Evolutionary conservation across 2,329 filamentous ascomycete species (phyloP), one percentile per base, ranked within the genome.

Genomic region (Torrubiellomyces zombiae): DNA sequence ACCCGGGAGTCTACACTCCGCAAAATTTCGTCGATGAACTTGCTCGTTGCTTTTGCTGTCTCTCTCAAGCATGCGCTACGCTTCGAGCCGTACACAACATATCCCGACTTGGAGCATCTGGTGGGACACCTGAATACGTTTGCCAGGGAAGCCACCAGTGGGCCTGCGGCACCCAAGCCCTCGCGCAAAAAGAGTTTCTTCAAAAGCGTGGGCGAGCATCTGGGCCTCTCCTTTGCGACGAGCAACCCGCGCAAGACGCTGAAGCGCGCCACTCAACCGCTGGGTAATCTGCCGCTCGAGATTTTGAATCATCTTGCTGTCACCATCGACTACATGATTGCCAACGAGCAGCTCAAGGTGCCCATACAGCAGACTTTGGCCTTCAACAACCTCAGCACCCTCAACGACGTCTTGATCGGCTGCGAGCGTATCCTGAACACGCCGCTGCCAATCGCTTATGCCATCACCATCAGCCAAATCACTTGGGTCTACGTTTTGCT

Each of bases 281-380:
- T 86, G 9, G 81, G 81, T 27, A 85, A 91, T 46, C 59, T 86
- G n/a, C 81, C 81, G 0, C 58, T 86, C 7, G 81, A 91, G 45
- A 78, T 89, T 26, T 57, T 89, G 16, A 75, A 64, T 42, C 75
- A 86, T 44, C 49, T 89, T 4, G 67, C 67, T 12, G 52, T 69
- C 14, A 76, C 77, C 33, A 50, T 79, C 16, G 72, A 82, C 36
- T 58, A 60, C 25, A 52, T 73, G 32, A 58, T 75, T 24, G 43
- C 50, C 16, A 60, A 67, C 21, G 58, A 58, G 7, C 67, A 67
- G 24, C 53, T 77, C 16, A 50, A 56, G 9, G 47, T 69, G 12
- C 56, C 61, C 20, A 62, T 67, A 46, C 64, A 69, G 38, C 69
- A 75, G 44, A 69, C 65, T 8, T 48, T 67, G 33, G 59, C 66